These are phyloP conservation scores for Smallanthus sonchifolius DNA, from an alignment of 129 eudicot species.

Conservation along the genomic window DNA sequence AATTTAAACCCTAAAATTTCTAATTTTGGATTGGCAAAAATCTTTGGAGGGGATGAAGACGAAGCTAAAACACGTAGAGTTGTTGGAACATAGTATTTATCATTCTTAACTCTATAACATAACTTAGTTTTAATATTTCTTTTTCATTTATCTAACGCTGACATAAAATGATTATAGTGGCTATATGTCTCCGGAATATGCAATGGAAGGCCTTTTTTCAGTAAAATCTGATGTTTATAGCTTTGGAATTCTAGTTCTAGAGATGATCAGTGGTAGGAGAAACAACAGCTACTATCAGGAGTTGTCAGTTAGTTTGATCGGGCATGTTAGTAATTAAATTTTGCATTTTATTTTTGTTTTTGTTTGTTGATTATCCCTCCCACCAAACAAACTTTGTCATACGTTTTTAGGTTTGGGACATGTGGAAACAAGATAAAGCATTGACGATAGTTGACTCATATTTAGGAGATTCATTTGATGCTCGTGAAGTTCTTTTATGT, in stretches of 20 bases:
- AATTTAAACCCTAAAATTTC: conserved; percentile 62
- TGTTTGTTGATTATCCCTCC: not conserved
- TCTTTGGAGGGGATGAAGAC: conserved; percentile 47
- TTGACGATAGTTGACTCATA: conserved; percentile 38
- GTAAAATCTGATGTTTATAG: conserved; percentile 58
- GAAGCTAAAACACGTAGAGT: too few relatives aligned
- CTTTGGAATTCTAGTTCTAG: conserved; percentile 55
- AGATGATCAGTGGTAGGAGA: conserved; percentile 54
- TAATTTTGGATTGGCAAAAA: conserved; percentile 70
- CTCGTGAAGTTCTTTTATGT: conserved; percentile 42
- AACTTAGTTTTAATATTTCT: not conserved
- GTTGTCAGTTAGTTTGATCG: conserved; percentile 39
- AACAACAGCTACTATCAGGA: conserved; percentile 42
- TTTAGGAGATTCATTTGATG: conserved; percentile 24
- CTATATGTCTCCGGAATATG: conserved; percentile 77
- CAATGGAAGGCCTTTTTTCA: conserved; percentile 60
- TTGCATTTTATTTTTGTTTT: too few relatives aligned
- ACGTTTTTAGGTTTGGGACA: conserved; percentile 51
- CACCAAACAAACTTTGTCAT: too few relatives aligned
- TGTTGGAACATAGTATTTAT: too few relatives aligned
- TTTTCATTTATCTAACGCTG: not conserved
- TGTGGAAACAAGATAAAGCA: conserved; percentile 46
- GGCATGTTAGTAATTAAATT: conserved; percentile 42
- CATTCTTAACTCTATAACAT: not conserved
- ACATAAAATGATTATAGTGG: conserved; percentile 46